Base-by-base conservation (phyloP, 1,284 basidiomycete species). In the Xerocomus amazonicus region DNA sequence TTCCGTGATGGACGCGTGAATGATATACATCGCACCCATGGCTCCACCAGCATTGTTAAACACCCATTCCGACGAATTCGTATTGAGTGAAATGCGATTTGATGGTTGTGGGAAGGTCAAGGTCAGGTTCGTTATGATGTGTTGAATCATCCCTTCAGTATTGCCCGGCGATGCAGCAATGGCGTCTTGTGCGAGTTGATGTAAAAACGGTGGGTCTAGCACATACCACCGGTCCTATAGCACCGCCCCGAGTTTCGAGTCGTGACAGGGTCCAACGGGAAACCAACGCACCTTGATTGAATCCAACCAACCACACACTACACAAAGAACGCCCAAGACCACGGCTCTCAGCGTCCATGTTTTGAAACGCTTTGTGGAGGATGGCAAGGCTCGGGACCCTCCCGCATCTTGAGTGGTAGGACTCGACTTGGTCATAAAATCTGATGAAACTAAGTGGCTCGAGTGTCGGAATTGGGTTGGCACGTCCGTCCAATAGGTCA, bases 1-100 rank as follows among this genome's bases (percentile, higher is more conserved):
- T 76, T 96, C 93, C 8, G 92, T 95, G 61, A 97, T 86, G 69
- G 82, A 88, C 14, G 94, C 92, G 65, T 97, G 95, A 57, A 99
- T 90, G 71, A 98, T 81, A 70, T 92, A 97, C 96, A 99, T 98
- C 39, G 87, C 85, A 39, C 92, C 96, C 96, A 98, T 99, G 1
- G 97, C 96, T 47, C 97, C 96, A 16, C 95, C 96, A 1, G 96
- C 96, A 65, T 99, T 99, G 76, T 88, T 98, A 73, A 97, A 92
- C 38, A 98, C 83, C 96, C 96, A 98, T 64, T 98, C 94, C 43
- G 78, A 74, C 7, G 74, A 58, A 70, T 89, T 68, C 17, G 78
- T 69, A 68, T 88, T 87, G 56, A 93, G 60, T 12, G 77, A 72
- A 45, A 87, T 74, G 34, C 72, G 61, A 10, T 54, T 55, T 12